These are phyloP conservation scores for Hemileia vastatrix DNA, from an alignment of 1,284 basidiomycete species.

Conservation along the genomic window DNA sequence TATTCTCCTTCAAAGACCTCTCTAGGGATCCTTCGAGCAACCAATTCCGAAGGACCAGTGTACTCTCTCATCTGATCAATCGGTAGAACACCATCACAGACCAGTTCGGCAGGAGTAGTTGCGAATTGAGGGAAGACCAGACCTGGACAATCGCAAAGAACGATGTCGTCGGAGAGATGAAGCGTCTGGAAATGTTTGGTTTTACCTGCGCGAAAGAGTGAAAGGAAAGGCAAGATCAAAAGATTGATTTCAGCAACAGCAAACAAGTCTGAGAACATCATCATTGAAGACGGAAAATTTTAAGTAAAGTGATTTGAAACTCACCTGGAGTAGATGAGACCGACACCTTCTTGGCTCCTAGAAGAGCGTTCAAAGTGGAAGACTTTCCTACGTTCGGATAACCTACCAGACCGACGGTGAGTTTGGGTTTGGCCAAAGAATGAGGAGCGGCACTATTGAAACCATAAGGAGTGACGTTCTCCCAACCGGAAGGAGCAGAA, in stretches of 20 bases:
- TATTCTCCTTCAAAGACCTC: constrained; percentile 41
- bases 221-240: no score
- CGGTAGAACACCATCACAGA: constrained; percentile 42
- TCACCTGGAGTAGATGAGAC: constrained; percentile 43
- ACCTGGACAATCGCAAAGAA: constrained; percentile 44
- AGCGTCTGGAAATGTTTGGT: constrained; percentile 45
- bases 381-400: constrained; percentile 45
- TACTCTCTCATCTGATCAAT: constrained; percentile 45
- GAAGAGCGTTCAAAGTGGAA: constrained; percentile 42
- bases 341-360: constrained; percentile 43
- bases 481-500: constrained; percentile 29
- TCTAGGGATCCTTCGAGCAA: constrained; percentile 40
- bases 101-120: constrained; percentile 39
- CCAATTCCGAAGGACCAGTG: constrained; percentile 41
- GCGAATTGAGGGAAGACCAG: constrained; percentile 45
- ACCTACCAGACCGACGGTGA: constrained; percentile 41
- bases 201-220: constrained; percentile 26
- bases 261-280: no score
- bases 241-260: no score
- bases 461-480: neutral
- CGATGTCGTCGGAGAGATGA: constrained; percentile 36
- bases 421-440: no score
- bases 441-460: neutral
- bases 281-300: no score
- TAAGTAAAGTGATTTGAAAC: no score